Percentiles rank a stretch among this genome's conserved stretches.
These are phyloP conservation scores for Coprinellus micaceus DNA, from an alignment of 768 basidiomycete species.

Conservation along the genomic window DNA sequence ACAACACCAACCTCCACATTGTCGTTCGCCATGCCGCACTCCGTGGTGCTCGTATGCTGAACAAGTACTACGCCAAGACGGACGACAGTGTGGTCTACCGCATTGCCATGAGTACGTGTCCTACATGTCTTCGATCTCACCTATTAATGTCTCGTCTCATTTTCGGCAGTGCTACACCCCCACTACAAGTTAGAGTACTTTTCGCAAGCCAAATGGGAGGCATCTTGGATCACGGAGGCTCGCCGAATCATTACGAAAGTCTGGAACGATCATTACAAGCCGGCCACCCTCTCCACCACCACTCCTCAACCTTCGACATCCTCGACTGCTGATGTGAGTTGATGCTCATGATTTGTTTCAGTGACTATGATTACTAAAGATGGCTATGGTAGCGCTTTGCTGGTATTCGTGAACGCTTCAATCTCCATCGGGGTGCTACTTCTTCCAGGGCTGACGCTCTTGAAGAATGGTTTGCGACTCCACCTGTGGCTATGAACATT, in stretches of 20 bases:
- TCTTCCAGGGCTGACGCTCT: neutral
- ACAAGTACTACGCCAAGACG: slow-evolving; percentile 28
- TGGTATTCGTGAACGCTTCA: neutral
- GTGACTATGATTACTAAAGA: neutral
- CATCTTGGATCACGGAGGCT: slow-evolving; percentile 23
- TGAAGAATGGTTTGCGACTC: neutral
- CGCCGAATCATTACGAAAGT: slow-evolving; percentile 15
- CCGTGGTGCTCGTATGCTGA: slow-evolving; percentile 25
- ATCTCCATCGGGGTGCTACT: neutral
- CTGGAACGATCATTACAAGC: slow-evolving; percentile 7
- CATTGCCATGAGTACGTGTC: slow-evolving; percentile 29
- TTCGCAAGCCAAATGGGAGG: slow-evolving; percentile 20
- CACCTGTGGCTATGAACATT: neutral
- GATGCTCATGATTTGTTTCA: neutral
- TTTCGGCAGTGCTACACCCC: slow-evolving; percentile 34
- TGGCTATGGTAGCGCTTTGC: neutral
- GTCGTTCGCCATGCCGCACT: slow-evolving; percentile 21
- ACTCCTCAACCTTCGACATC: neutral
- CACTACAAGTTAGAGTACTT: slow-evolving; percentile 33
- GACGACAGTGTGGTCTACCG: slow-evolving; percentile 27
- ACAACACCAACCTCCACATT: slow-evolving; percentile 30
- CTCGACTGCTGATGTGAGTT: neutral
- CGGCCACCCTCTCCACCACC: neutral
- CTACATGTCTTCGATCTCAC: neutral
- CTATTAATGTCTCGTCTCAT: neutral